phyloP scores from a whole-genome alignment of 768 basidiomycete species.

The Pleurotus djamor region DNA sequence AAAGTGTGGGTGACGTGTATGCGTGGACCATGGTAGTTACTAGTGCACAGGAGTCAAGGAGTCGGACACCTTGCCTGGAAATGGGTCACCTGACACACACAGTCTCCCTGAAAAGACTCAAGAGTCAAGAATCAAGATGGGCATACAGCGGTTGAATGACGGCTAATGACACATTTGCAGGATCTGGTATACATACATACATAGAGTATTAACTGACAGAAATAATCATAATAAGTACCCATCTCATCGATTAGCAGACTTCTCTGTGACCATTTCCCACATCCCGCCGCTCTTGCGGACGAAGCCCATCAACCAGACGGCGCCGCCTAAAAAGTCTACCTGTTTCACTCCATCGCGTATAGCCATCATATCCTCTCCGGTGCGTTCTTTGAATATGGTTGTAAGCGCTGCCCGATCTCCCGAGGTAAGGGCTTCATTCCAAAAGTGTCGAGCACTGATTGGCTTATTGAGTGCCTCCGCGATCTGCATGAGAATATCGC shows the following conservation, averaged over 20 bases:
- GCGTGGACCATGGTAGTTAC: too few species aligned
- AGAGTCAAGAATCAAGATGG: too few species aligned
- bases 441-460: conserved; percentile 39
- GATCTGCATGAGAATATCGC: conserved; percentile 39
- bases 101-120: too few species aligned
- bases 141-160: too few species aligned
- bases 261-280: conserved; percentile 33
- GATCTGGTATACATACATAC: background rate
- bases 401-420: conserved; percentile 33
- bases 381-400: conserved; percentile 33
- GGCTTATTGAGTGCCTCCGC: conserved; percentile 27
- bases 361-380: conserved; percentile 23
- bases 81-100: background rate
- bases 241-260: background rate
- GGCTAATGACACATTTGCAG: background rate
- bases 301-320: conserved; percentile 33
- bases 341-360: conserved; percentile 34
- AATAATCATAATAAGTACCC: background rate
- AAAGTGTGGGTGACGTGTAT: too few species aligned
- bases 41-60: too few species aligned
- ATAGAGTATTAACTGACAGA: background rate
- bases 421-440: conserved; percentile 39
- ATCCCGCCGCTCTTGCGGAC: conserved; percentile 33
- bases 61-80: background rate
- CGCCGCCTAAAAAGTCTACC: conserved; percentile 43